Conservation (phyloP, 495 filamentous ascomycete species). For the Penicillium paxilli region DNA sequence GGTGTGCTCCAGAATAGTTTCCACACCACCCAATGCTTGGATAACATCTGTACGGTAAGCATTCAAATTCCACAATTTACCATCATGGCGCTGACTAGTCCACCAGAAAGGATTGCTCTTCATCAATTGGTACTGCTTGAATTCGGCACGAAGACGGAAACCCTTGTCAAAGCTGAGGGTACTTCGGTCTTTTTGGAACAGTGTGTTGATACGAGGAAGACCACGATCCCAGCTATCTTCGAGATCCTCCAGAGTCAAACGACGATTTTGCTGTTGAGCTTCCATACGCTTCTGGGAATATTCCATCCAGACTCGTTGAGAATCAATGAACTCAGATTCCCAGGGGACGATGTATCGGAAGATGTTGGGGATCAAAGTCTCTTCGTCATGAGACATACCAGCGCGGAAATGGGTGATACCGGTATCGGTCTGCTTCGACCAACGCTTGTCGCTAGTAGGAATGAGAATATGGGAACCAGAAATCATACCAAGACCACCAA, state of each 20-base stretch:
- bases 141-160: slow-evolving; percentile 93
- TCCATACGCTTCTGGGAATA: slow-evolving; percentile 98
- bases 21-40: slow-evolving; percentile 97
- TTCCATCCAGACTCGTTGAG: slow-evolving; percentile 97
- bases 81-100: slow-evolving; percentile 97
- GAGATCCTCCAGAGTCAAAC: slow-evolving; percentile 92
- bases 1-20: slow-evolving; percentile 97
- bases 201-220: slow-evolving; percentile 96
- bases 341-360: slow-evolving; percentile 99
- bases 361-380: slow-evolving; percentile 97
- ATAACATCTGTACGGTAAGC: slow-evolving; percentile 99
- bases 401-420: slow-evolving; percentile 97
- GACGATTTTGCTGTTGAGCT: slow-evolving; percentile 95
- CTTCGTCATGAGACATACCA: slow-evolving; percentile 98
- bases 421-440: slow-evolving; percentile 96
- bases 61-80: slow-evolving; percentile 98
- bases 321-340: slow-evolving; percentile 99
- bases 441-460: slow-evolving; percentile 95
- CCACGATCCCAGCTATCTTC: slow-evolving; percentile 99
- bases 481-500: slow-evolving; percentile 98
- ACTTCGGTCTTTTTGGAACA: slow-evolving; percentile 98
- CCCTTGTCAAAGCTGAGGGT: slow-evolving; percentile 99
- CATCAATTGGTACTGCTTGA: slow-evolving; percentile 98
- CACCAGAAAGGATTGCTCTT: slow-evolving; percentile 99
- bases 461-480: slow-evolving; percentile 98